Base-by-base conservation (phyloP, 257 asterid species). In the Misopates orontium region DNA sequence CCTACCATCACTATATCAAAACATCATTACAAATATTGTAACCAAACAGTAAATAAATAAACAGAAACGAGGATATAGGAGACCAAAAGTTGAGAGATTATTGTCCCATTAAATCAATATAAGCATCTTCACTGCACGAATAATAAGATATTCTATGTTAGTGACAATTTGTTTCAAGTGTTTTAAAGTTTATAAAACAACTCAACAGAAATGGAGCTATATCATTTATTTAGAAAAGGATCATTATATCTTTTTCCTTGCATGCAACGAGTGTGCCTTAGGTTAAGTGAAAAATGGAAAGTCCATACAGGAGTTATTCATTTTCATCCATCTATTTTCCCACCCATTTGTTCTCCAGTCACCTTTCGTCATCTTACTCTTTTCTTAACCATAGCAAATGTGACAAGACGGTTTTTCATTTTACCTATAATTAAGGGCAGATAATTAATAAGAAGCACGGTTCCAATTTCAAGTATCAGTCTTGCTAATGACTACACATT, bases 381-480 rank as follows among this genome's bases (percentile, higher is more conserved):
- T 28, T 28, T 2, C 42, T 36, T 4, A 4, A 36, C 11, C 11
- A 5, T 36, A 10, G 11, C 42, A 36, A 36, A 18, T 21, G 39
- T 17, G 14, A 56, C 11, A 8, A 23, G 18, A 24, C 12, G 9
- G 51, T 28, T 28, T 1, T 45, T 45, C n/a, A 13, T 2, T 0
- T 25, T 28, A 24, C 44, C 61, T 21, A 54, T 28, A 28, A 36
- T 9, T 36, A 56, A 49, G 18, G 18, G 19, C 20, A 47, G 48
- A 58, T 22, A 56, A 67, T 50, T 53, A 39, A 68, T 10, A 56
- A 23, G 7, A 23, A 36, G 48, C 52, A 60, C 11, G 49, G 41
- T 17, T n/a, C 62, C 23, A 28, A 67, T 40, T 61, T 69, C 13
- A 62, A 44, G 53, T 32, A 39, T 55, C 76, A 10, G 18, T 32